Percentiles rank a stretch among this genome's conserved stretches.
These are phyloP conservation scores for Pigoraptor vietnamica DNA, from an alignment of 78 protist species.

Conservation along the genomic window DNA sequence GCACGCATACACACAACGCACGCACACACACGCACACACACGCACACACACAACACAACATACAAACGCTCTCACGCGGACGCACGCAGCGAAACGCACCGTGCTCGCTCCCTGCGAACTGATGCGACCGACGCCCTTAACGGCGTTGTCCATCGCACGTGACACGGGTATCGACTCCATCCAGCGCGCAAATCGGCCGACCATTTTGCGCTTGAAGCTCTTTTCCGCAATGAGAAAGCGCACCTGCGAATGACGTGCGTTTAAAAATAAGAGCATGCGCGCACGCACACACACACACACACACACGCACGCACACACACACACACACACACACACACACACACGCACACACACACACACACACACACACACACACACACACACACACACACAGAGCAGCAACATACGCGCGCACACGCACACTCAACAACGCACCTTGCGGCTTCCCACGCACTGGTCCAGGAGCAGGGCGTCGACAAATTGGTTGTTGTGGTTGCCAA, in stretches of 20 bases:
- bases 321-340: not conserved
- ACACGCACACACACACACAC: not conserved
- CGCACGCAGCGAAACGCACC: too few relatives aligned
- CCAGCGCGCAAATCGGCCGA: not conserved
- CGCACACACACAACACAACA: too few relatives aligned
- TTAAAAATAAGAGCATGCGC: too few relatives aligned
- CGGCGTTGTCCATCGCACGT: conserved; percentile 32
- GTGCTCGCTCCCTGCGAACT: not conserved
- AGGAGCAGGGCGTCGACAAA: conserved; percentile 32
- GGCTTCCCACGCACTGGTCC: not conserved
- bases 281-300: not conserved
- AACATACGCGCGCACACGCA: not conserved
- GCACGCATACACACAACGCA: not conserved
- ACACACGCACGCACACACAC: not conserved
- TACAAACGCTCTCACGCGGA: not conserved
- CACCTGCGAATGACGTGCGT: not conserved
- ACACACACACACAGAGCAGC: not conserved
- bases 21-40: not conserved
- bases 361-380: not conserved
- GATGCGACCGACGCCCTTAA: not conserved
- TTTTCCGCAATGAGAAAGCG: conserved; percentile 28
- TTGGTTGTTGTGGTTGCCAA: conserved; percentile 41
- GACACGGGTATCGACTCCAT: conserved; percentile 39
- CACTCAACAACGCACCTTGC: not conserved
- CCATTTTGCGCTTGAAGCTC: not conserved